Conservation (phyloP, 2,329 filamentous ascomycete genomes). For the Teratosphaeria pseudoeucalypti region DNA sequence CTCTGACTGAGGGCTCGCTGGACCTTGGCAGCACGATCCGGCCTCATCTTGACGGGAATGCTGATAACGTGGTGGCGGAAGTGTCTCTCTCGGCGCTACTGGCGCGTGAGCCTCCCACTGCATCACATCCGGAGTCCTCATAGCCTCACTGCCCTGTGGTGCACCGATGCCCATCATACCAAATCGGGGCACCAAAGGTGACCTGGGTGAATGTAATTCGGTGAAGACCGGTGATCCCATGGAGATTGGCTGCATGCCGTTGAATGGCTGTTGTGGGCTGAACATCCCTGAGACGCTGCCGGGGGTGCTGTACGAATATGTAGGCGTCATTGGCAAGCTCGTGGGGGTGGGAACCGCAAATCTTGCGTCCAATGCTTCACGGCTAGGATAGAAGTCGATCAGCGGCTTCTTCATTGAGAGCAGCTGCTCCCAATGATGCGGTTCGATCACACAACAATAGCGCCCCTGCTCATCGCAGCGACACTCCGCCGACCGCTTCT, state of each 20-base stretch:
- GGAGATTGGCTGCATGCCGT: background rate
- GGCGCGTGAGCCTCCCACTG: slow-evolving; percentile 18
- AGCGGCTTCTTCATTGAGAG: slow-evolving; percentile 19
- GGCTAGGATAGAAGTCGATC: slow-evolving; percentile 19
- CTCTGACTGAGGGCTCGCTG: slow-evolving; percentile 8
- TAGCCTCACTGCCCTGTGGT: slow-evolving; percentile 12
- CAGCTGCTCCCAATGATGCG: slow-evolving; percentile 22
- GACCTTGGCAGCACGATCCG: slow-evolving; percentile 17
- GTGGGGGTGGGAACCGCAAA: slow-evolving; percentile 6
- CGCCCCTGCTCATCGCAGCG: slow-evolving; percentile 26
- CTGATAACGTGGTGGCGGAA: slow-evolving; percentile 6
- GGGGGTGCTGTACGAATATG: slow-evolving; percentile 4
- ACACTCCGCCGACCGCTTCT: slow-evolving; percentile 24
- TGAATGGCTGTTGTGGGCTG: background rate
- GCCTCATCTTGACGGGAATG: slow-evolving; percentile 6
- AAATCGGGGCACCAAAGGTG: slow-evolving; percentile 15
- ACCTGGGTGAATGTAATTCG: slow-evolving; percentile 6
- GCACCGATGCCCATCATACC: slow-evolving; percentile 23
- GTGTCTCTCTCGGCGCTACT: slow-evolving; percentile 13
- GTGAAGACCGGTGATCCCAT: slow-evolving; percentile 8
- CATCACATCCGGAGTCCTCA: slow-evolving; percentile 13
- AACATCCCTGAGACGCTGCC: background rate
- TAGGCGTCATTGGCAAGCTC: slow-evolving; percentile 10
- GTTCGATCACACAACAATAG: slow-evolving; percentile 24
- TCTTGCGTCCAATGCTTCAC: slow-evolving; percentile 18